Evolutionary conservation across 352 stramenopile species (phyloP).

Genomic region (Phytophthora cryptogea): DNA sequence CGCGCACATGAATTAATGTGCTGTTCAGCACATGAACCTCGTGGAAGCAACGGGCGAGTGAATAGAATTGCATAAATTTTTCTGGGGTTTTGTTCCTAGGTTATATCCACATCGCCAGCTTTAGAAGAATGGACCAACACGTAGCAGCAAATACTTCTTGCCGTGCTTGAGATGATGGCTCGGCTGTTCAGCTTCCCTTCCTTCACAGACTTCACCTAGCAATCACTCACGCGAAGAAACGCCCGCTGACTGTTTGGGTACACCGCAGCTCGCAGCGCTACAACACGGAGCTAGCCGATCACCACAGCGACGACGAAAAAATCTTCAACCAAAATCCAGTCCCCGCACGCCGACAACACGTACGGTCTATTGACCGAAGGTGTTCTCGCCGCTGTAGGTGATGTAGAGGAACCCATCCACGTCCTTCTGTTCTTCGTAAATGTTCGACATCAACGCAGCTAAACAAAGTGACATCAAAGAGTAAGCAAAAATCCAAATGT

Average conservation of each 20-base stretch:
- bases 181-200: constrained; percentile 9
- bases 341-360: constrained; percentile 12
- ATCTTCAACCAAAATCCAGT: constrained; percentile 46
- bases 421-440: constrained; percentile 99
- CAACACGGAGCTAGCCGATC: constrained; percentile 3
- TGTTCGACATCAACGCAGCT: constrained; percentile 98
- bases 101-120: constrained; percentile 44
- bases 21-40: constrained; percentile 9
- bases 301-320: constrained; percentile 27
- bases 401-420: constrained; percentile 99
- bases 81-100: constrained; percentile 35
- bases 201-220: constrained; percentile 11
- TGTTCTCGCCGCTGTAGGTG: constrained; percentile 99
- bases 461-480: constrained; percentile 5
- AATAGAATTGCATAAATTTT: constrained; percentile 48
- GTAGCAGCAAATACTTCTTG: constrained; percentile 38
- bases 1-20: too few species aligned
- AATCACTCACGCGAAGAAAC: not conserved
- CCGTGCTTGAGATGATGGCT: constrained; percentile 13
- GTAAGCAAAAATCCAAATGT: not conserved
- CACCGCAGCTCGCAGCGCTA: constrained; percentile 11
- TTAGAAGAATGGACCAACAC: constrained; percentile 37
- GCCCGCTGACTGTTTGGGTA: constrained; percentile 7
- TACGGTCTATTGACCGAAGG: constrained; percentile 91
- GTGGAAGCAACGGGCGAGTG: constrained; percentile 6